Base-by-base conservation (phyloP, 305 asterid genomes). In the Solanum hybrid region DNA sequence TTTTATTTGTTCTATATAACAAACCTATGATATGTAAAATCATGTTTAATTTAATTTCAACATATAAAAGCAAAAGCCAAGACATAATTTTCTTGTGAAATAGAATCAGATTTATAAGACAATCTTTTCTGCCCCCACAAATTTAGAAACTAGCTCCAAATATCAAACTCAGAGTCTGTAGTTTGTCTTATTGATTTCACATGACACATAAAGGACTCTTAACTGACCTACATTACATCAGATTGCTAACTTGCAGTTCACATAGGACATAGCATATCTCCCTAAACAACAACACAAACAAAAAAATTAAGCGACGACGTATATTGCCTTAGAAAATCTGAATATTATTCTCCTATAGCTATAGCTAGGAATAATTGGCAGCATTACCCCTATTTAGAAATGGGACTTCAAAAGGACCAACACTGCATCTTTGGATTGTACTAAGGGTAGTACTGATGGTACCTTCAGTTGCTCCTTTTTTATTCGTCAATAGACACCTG, bases 331-430 rank as follows among this genome's bases (percentile, higher is more conserved):
- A 56, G 69, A 56, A 51, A 56, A 14, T 42, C 72, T 31, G 60
- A 6, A 89, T 88, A 87, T 90, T 92, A 88, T 90, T 90, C 78
- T 88, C 73, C 75, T 88, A 77, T 87, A 24, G 45, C 27, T 29
- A 27, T 82, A 31, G 38, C 80, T 75, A 29, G 72, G 36, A 27
- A 9, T 42, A 27, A 9, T 64, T 45, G 27, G 27, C 73, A 17
- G 9, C 37, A 6, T 29, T 29, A n/a, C n/a, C n/a, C n/a, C n/a
- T n/a, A n/a, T n/a, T n/a, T n/a, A n/a, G n/a, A n/a, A n/a, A n/a
- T n/a, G n/a, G n/a, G n/a, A n/a, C n/a, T n/a, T n/a, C n/a, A n/a
- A n/a, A n/a, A n/a, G n/a, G n/a, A n/a, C n/a, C n/a, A n/a, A n/a
- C n/a, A n/a, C n/a, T n/a, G n/a, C n/a, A n/a, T n/a, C n/a, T n/a